These are phyloP conservation scores for Wallacemonas sp. DNA, from an alignment of 208 protist genomes.

Conservation along the genomic window DNA sequence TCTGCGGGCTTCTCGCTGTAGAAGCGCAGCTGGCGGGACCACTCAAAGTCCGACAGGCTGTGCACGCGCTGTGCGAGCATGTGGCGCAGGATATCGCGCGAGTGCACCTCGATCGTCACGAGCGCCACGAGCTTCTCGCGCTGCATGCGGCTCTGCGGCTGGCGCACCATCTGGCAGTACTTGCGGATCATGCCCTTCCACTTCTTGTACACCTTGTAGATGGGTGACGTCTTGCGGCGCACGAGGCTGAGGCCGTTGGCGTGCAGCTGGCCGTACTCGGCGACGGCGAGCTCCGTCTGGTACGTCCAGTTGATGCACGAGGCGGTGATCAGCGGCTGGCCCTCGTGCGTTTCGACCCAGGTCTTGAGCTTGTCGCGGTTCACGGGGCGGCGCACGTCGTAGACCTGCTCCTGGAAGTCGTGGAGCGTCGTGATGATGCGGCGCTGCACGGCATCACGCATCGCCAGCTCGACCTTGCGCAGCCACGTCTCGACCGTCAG, in stretches of 20 bases:
- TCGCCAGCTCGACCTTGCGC: slow-evolving; percentile 88
- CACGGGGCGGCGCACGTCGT: slow-evolving; percentile 68
- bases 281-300: slow-evolving; percentile 90
- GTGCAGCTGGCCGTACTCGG: slow-evolving; percentile 87
- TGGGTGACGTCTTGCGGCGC: slow-evolving; percentile 89
- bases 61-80: slow-evolving; percentile 87
- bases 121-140: slow-evolving; percentile 96
- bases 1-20: slow-evolving; percentile 76
- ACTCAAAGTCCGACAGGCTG: slow-evolving; percentile 95
- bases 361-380: slow-evolving; percentile 79
- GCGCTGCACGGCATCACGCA: slow-evolving; percentile 91
- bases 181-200: slow-evolving; percentile 95
- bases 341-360: slow-evolving; percentile 93
- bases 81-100: slow-evolving; percentile 96
- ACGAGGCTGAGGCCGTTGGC: slow-evolving; percentile 72
- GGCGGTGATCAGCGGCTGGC: slow-evolving; percentile 95
- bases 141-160: slow-evolving; percentile 90
- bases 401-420: slow-evolving; percentile 84
- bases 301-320: slow-evolving; percentile 97
- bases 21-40: slow-evolving; percentile 96
- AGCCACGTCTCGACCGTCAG: slow-evolving; percentile 95
- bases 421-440: slow-evolving; percentile 82
- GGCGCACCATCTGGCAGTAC: slow-evolving; percentile 95
- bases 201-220: slow-evolving; percentile 94
- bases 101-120: slow-evolving; percentile 99